Percentiles rank a stretch among this genome's conserved stretches.
These are phyloP conservation scores for Cytospora paraplurivora DNA, from an alignment of 2,329 filamentous ascomycete genomes.

Conservation along the genomic window DNA sequence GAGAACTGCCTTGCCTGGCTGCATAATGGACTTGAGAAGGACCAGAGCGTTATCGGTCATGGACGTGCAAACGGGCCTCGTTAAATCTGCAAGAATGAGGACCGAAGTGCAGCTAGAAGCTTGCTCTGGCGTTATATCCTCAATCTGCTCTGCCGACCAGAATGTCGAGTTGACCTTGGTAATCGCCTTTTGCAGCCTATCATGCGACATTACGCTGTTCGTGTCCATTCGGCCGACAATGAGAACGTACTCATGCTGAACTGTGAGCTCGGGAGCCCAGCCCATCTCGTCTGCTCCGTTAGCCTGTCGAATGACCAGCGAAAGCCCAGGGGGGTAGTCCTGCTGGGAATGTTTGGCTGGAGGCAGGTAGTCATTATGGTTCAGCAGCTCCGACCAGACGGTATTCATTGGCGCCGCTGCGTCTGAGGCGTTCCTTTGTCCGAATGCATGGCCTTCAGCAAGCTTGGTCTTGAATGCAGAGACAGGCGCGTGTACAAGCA, in stretches of 20 bases:
- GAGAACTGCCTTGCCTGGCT: slow-evolving; percentile 36
- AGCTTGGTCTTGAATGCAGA: slow-evolving; percentile 31
- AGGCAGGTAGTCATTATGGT: slow-evolving; percentile 39
- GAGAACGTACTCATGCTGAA: neutral
- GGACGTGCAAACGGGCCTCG: slow-evolving; percentile 38
- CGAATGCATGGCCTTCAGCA: slow-evolving; percentile 23
- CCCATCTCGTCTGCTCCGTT: neutral
- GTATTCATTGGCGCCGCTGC: slow-evolving; percentile 33
- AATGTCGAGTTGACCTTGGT: slow-evolving; percentile 13
- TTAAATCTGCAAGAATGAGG: slow-evolving; percentile 43
- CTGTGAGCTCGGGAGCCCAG: accelerated
- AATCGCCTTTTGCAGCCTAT: no score
- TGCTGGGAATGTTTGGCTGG: slow-evolving; percentile 39
- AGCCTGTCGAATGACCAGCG: slow-evolving; percentile 43
- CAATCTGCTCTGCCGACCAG: slow-evolving; percentile 32
- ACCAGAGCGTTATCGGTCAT: slow-evolving; percentile 40
- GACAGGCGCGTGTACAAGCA: slow-evolving; percentile 35
- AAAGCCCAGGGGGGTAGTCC: slow-evolving; percentile 37
- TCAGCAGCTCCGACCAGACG: slow-evolving; percentile 40
- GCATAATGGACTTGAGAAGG: slow-evolving; percentile 33
- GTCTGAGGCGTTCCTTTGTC: neutral
- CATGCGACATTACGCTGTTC: neutral
- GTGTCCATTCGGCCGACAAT: neutral
- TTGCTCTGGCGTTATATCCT: slow-evolving; percentile 32
- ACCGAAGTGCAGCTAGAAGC: slow-evolving; percentile 36